Evolutionary conservation across 2,329 filamentous ascomycete species (phyloP).

Genomic region (Hansfordia pulvinata): DNA sequence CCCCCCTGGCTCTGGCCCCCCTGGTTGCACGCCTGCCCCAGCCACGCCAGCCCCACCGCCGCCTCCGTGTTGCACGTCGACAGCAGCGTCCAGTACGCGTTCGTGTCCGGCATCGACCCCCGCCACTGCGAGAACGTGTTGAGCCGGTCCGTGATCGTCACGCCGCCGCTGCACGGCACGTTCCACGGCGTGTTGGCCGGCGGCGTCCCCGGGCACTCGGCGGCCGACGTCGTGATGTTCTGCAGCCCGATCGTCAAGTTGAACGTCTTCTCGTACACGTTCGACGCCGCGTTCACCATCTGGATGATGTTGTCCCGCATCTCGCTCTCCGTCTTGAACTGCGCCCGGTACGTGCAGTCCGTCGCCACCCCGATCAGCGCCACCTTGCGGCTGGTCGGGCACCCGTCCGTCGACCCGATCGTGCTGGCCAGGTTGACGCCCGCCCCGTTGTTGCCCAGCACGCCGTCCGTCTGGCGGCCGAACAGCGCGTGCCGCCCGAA

Average conservation of each 20-base stretch:
- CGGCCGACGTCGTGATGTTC: slow-evolving; percentile 67
- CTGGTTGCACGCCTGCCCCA: slow-evolving; percentile 68
- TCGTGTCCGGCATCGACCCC: slow-evolving; percentile 59
- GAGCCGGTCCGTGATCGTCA: slow-evolving; percentile 62
- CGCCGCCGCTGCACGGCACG: slow-evolving; percentile 48
- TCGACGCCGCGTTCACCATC: slow-evolving; percentile 76
- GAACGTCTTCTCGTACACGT: slow-evolving; percentile 80
- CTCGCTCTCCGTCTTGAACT: slow-evolving; percentile 53
- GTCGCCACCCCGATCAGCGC: slow-evolving; percentile 85
- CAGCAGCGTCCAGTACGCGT: slow-evolving; percentile 88
- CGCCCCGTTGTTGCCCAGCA: slow-evolving; percentile 59
- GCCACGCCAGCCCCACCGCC: slow-evolving; percentile 86
- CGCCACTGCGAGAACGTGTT: slow-evolving; percentile 86
- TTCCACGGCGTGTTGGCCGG: slow-evolving; percentile 71
- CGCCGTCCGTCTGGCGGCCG: slow-evolving; percentile 54
- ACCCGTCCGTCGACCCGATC: slow-evolving; percentile 75
- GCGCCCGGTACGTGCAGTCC: slow-evolving; percentile 74
- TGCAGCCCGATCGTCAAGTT: slow-evolving; percentile 87
- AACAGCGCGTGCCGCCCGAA: slow-evolving; percentile 63
- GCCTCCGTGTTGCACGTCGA: slow-evolving; percentile 69
- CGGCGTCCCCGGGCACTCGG: slow-evolving; percentile 58
- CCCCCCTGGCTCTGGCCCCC: slow-evolving; percentile 40
- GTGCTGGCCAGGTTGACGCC: slow-evolving; percentile 64
- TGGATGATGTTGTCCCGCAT: slow-evolving; percentile 64
- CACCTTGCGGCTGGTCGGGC: slow-evolving; percentile 79